A percentile compares a stretch with the other conserved stretches of the same genome.
Conservation (phyloP, 768 basidiomycete genomes). For the Mycena rosella region DNA sequence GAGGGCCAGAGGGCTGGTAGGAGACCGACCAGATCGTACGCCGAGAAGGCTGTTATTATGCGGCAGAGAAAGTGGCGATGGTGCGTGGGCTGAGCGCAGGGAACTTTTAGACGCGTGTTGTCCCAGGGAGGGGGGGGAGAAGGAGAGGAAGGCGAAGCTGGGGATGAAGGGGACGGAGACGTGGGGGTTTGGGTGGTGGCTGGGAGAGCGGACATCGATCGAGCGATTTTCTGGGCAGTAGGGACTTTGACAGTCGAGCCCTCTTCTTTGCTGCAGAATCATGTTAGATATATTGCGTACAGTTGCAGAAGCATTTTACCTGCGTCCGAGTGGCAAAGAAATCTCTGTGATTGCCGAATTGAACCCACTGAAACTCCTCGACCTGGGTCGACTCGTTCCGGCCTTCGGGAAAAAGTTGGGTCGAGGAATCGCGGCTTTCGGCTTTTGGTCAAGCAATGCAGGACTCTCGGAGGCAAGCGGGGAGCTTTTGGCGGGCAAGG, state of each 20-base stretch:
- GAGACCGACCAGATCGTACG: constrained; percentile 41
- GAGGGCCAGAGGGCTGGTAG: constrained; percentile 52
- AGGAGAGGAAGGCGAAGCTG: constrained; percentile 27
- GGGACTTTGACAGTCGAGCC: constrained; percentile 40
- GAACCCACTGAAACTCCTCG: constrained; percentile 84
- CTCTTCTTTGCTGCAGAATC: constrained; percentile 44
- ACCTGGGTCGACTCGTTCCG: constrained; percentile 69
- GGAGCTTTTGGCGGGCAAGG: constrained; percentile 24
- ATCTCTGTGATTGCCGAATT: constrained; percentile 53
- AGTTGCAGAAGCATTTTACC: constrained; percentile 41
- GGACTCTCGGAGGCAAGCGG: constrained; percentile 27
- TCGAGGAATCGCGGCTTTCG: constrained; percentile 58
- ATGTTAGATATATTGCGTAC: neutral
- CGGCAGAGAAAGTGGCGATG: constrained; percentile 59
- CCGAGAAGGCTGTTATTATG: constrained; percentile 49
- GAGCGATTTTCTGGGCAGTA: constrained; percentile 38
- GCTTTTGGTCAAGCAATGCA: constrained; percentile 9
- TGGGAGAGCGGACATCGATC: constrained; percentile 40
- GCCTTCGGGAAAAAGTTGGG: constrained; percentile 75
- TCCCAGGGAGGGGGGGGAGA: constrained; percentile 29
- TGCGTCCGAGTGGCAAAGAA: constrained; percentile 44
- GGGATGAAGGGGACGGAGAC: constrained; percentile 23
- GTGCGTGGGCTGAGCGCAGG: constrained; percentile 48
- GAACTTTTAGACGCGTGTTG: constrained; percentile 39
- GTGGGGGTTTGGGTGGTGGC: constrained; percentile 31